These are phyloP conservation scores for Bipolaris oryzae DNA, from an alignment of 2,329 filamentous ascomycete genomes.

Conservation along the genomic window DNA sequence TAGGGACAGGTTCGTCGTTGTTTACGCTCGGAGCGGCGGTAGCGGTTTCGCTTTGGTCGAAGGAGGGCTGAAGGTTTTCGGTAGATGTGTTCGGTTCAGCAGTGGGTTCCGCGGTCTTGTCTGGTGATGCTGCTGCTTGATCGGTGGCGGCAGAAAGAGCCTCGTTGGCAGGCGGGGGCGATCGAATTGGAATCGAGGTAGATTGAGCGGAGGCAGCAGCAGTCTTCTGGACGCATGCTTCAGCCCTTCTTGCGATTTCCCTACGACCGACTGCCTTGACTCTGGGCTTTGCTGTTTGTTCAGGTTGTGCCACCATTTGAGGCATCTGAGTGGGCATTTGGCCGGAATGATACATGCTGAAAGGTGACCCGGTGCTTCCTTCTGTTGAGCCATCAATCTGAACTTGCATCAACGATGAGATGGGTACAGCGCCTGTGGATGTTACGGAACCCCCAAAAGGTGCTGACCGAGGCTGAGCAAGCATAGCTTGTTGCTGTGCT, in stretches of 20 bases:
- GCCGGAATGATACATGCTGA: slow-evolving; percentile 34
- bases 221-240: slow-evolving; percentile 58
- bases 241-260: slow-evolving; percentile 64
- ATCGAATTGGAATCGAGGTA: slow-evolving; percentile 45
- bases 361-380: slow-evolving; percentile 26
- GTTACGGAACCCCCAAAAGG: slow-evolving; percentile 5
- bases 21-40: slow-evolving; percentile 36
- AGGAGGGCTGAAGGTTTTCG: slow-evolving; percentile 24
- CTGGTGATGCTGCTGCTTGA: slow-evolving; percentile 23
- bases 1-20: slow-evolving; percentile 52
- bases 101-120: slow-evolving; percentile 18
- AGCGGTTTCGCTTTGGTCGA: slow-evolving; percentile 51
- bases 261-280: slow-evolving; percentile 65
- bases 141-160: slow-evolving; percentile 20
- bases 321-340: slow-evolving; percentile 27
- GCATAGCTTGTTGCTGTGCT: slow-evolving; percentile 29
- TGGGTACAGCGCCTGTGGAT: slow-evolving; percentile 29
- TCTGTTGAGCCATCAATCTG: slow-evolving; percentile 39
- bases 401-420: slow-evolving; percentile 42
- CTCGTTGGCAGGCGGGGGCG: slow-evolving; percentile 28
- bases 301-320: slow-evolving; percentile 26
- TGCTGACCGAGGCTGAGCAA: slow-evolving; percentile 10
- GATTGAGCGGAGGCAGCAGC: slow-evolving; percentile 36
- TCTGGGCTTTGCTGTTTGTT: slow-evolving; percentile 40
- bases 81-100: slow-evolving; percentile 11